Evolutionary conservation across 1,139 yeast genomes (phyloP).

Genomic region (Kurtzmaniella natalensis): DNA sequence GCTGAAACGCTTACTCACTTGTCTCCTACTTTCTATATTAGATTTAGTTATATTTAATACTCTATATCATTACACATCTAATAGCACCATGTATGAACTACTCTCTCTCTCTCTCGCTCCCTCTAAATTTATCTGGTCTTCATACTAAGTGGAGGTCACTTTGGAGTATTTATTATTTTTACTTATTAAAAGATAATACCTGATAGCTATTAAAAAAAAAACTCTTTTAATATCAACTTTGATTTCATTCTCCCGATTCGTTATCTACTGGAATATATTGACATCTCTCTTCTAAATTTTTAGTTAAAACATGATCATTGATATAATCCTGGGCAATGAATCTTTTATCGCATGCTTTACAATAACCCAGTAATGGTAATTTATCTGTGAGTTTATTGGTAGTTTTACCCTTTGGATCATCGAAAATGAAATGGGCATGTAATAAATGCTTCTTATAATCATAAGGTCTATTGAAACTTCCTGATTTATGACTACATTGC

Average conservation of each 20-base stretch:
- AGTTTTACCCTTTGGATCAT: conserved; percentile 39
- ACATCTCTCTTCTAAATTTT: conserved; percentile 19
- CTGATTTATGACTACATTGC: conserved; percentile 42
- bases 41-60: no score
- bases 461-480: conserved; percentile 44
- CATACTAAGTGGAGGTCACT: no score
- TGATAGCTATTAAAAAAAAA: no score
- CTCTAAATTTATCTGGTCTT: no score
- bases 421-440: conserved; percentile 42
- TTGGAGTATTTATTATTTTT: no score
- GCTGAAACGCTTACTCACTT: no score
- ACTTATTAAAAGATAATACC: no score
- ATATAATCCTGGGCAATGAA: conserved; percentile 39
- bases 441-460: conserved; percentile 46
- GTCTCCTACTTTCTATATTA: no score
- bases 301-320: conserved; percentile 35
- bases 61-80: no score
- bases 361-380: conserved; percentile 34
- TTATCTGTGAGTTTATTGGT: conserved; percentile 43
- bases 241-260: not conserved
- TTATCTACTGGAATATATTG: conserved; percentile 9
- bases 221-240: no score
- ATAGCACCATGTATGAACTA: no score
- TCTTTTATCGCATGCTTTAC: conserved; percentile 36
- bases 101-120: no score